A percentile compares a stretch with the other conserved stretches of the same genome.
Evolutionary conservation across 495 filamentous ascomycete species (phyloP).

Genomic region (Rhypophila decipiens): DNA sequence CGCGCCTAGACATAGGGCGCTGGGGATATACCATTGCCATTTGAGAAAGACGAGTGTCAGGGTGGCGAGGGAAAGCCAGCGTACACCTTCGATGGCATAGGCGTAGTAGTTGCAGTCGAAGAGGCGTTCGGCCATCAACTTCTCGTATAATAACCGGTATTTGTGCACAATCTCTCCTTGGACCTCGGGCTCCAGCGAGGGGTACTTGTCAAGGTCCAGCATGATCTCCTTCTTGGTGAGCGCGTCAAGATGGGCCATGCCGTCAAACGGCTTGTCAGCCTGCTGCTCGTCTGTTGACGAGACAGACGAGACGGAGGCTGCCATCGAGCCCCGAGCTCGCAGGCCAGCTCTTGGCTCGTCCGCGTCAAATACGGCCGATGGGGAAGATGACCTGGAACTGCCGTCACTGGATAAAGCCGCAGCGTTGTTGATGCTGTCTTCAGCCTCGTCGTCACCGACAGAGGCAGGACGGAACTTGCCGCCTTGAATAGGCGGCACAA

Average conservation of each 20-base stretch:
- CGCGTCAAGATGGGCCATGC: conserved; percentile 62
- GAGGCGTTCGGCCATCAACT: conserved; percentile 66
- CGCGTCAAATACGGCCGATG: conserved; percentile 62
- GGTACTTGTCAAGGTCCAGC: conserved; percentile 75
- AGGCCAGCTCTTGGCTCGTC: conserved; percentile 20
- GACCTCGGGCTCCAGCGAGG: conserved; percentile 64
- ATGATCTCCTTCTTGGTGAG: conserved; percentile 69
- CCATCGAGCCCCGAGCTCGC: conserved; percentile 24
- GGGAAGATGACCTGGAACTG: conserved; percentile 49
- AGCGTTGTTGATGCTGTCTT: conserved; percentile 14
- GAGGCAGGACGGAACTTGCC: conserved; percentile 61
- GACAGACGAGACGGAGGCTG: conserved; percentile 32
- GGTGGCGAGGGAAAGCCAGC: conserved; percentile 68
- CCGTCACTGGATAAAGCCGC: conserved; percentile 27
- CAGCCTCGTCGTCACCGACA: conserved; percentile 31
- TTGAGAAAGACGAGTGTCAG: conserved; percentile 60
- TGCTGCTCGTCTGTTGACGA: conserved; percentile 39
- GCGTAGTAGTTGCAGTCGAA: conserved; percentile 81
- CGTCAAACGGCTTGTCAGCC: conserved; percentile 29
- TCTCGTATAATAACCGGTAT: conserved; percentile 68
- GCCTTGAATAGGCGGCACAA: conserved; percentile 87
- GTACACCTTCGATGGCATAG: conserved; percentile 67
- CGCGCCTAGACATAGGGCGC: conserved; percentile 70
- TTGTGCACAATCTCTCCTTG: conserved; percentile 74
- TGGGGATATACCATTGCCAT: conserved; percentile 65